phyloP scores from a whole-genome alignment of 1,284 basidiomycete species.

The Anthracocystis setariae region DNA sequence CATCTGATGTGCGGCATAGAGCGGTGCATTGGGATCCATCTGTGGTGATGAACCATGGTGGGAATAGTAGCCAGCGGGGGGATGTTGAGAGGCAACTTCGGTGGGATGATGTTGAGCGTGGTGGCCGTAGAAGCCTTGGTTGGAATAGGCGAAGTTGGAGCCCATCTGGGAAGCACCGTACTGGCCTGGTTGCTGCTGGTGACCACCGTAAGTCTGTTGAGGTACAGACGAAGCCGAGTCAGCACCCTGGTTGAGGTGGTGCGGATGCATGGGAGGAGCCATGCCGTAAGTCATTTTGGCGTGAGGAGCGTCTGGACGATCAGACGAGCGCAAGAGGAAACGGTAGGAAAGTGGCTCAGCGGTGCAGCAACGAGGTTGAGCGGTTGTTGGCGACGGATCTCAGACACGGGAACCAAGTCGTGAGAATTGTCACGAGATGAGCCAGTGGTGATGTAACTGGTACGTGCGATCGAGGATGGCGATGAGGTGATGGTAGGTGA shows the following conservation, averaged over 20 bases:
- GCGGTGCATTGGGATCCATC: constrained; percentile 42
- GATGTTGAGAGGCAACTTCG: constrained; percentile 38
- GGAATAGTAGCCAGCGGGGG: constrained; percentile 32
- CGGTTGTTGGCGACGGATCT: background rate
- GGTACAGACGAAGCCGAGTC: constrained; percentile 31
- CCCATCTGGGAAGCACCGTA: constrained; percentile 38
- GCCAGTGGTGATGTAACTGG: no score
- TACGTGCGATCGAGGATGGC: background rate
- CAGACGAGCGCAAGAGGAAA: constrained; percentile 17
- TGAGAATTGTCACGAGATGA: no score
- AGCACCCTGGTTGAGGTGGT: constrained; percentile 31
- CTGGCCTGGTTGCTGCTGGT: constrained; percentile 37
- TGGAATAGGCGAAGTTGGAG: constrained; percentile 37
- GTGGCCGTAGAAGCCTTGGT: constrained; percentile 41
- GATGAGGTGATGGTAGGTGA: constrained; percentile 2
- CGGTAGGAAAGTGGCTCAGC: no score
- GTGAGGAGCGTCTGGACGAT: constrained; percentile 16
- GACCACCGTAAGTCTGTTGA: constrained; percentile 25
- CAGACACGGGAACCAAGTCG: no score
- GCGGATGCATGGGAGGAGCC: constrained; percentile 45
- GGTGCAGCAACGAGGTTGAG: no score
- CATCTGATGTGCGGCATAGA: constrained; percentile 48
- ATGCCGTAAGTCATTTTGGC: constrained; percentile 48
- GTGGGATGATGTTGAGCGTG: constrained; percentile 33
- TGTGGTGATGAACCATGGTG: constrained; percentile 43